These are phyloP conservation scores for Aristolochia californica DNA, from an alignment of 164 flowering plant species.

Conservation along the genomic window DNA sequence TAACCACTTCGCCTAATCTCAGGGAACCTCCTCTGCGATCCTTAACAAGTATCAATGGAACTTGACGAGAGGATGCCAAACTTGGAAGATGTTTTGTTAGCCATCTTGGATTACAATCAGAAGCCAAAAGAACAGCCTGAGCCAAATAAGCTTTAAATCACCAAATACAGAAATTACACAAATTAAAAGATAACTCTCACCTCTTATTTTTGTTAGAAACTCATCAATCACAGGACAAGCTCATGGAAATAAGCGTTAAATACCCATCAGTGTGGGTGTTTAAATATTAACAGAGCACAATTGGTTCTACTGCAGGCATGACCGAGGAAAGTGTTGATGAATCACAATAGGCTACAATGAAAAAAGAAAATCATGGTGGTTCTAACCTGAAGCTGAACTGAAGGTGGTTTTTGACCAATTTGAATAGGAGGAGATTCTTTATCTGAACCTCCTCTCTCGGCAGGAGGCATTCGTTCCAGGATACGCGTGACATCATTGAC, in stretches of 20 bases:
- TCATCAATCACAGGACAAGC: too few relatives aligned
- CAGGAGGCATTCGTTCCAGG: constrained; percentile 59
- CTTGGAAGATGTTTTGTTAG: constrained; percentile 61
- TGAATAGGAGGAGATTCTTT: constrained; percentile 7
- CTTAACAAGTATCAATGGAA: constrained; percentile 50
- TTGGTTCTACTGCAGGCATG: too few relatives aligned
- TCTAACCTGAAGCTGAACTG: constrained; percentile 48
- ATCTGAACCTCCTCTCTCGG: constrained; percentile 7
- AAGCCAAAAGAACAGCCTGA: constrained; percentile 60
- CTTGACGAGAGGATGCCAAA: constrained; percentile 59
- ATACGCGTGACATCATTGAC: constrained; percentile 79
- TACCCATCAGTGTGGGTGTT: too few relatives aligned
- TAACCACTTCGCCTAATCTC: constrained; percentile 65
- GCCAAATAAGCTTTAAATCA: too few relatives aligned
- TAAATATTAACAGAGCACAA: too few relatives aligned
- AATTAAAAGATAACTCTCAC: too few relatives aligned
- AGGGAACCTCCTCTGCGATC: constrained; percentile 58
- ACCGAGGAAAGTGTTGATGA: too few relatives aligned
- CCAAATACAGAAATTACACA: too few relatives aligned
- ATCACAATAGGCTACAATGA: too few relatives aligned
- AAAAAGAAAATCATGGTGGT: background rate
- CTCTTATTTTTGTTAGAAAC: too few relatives aligned
- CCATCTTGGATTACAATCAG: constrained; percentile 72
- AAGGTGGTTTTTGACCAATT: constrained; percentile 14
- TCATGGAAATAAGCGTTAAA: too few relatives aligned